Evolutionary conservation across 371 early-diverging fungal species (phyloP), one percentile per base, ranked within the genome.

Genomic region (Caulochytrium protostelioides): DNA sequence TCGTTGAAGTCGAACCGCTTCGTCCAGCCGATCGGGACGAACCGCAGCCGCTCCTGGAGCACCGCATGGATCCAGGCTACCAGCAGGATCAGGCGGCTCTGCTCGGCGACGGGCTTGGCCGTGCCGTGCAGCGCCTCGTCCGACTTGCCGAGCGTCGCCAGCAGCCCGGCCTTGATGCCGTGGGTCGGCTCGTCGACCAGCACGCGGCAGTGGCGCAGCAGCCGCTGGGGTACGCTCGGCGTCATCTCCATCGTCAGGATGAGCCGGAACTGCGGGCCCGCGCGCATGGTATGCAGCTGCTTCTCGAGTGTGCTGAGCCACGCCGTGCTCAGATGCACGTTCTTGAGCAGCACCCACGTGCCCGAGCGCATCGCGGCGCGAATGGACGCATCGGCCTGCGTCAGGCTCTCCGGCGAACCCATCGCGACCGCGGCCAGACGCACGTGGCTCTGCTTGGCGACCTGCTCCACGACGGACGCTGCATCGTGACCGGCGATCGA

Each of bases 161-260:
- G 69, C 35, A 95, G 50, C 42, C 80, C 86, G 26, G 97, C 94
- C 55, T 81, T 83, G 48, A 97, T 74, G 34, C 97, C 97, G 8
- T 91, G 86, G 21, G 84, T 76, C 6, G 95, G 87, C 57, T 94
- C 94, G 44, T 86, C 85, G 72, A 92, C 74, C 29, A 97, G 64
- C 3, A 86, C 69, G 31, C 94, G 79, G 6, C 87, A 85, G 47
- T 80, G 55, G 12, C 95, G 68, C 36, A 97, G 53, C 30, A 97
- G 49, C 40, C 82, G 84, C 32, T 76, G 76, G 6, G 95, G 94
- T n/a, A 94, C 84, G 35, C 76, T 83, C 22, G 90, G 86, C 50
- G 83, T 82, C 18, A 84, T 87, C 55, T 97, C 97, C 80, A 84
- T 87, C 0, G 97, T 92, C 49, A 97, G 55, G 65, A 95, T 92